Evolutionary conservation across 108 stramenopile species (phyloP), one percentile per base, ranked within the genome.

Genomic region (Stephanodiscus minutulus): DNA sequence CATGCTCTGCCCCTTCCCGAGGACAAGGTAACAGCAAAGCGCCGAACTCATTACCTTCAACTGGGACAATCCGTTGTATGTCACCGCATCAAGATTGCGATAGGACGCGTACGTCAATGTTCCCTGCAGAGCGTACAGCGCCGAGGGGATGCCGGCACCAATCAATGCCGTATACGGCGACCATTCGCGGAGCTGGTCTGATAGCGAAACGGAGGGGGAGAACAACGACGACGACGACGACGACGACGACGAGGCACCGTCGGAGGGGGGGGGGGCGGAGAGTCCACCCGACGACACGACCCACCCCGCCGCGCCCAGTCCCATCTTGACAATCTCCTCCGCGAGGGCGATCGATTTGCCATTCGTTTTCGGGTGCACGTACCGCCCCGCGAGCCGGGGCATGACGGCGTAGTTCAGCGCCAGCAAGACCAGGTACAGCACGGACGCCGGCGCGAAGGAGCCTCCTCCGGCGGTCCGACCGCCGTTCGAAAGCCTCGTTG

Each of bases 11-110:
- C 24, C 52, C 52, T 80, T 68, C 31, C 89, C 88, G 85, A 96
- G 76, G 21, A 97, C 64, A 11, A 96, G 33, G 64, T 77, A 97
- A 57, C 95, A 94, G 58, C 90, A 95, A 5, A 97, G 66, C 53
- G 96, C 96, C 25, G 96, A 93, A 27, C 81, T 77, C 18, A 97
- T 46, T n/a, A 91, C 93, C 83, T 97, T 97, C 11, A 93, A 91
- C 68, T 97, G 96, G 29, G 85, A 94, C 61, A 97, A 81, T 10
- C 88, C 91, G 73, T 96, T 96, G 76, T 87, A 97, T 3, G 90
- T 89, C 1, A 97, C 83, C 2, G 91, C 55, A 73, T 91, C 90
- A 10, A 97, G 68, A 70, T 95, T 70, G 61, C 87, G 85, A 73
- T 95, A 92, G 43, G 91, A 87, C 9, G 81, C 59, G 67, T 89